Base-by-base conservation (phyloP, 768 basidiomycete species). In the Exidia glandulosa region DNA sequence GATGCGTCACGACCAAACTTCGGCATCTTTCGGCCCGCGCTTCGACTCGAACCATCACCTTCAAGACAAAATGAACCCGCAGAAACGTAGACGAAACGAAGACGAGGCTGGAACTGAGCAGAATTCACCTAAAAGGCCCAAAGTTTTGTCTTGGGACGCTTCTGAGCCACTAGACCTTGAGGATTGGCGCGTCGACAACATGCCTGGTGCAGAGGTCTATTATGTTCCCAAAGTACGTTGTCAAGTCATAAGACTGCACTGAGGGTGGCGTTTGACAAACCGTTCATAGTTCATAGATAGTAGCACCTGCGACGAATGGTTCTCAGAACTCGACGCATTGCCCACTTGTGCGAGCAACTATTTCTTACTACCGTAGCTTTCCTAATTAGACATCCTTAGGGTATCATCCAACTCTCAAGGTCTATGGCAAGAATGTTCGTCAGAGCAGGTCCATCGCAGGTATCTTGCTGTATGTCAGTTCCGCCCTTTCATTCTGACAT, bases 321-420 rank as follows among this genome's bases (percentile, higher is more conserved):
- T 72, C 57, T 58, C 69, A 4, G 67, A 71, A 29, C 64, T 77
- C 16, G 34, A 69, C 3, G 57, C 60, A 7, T 62, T 75, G 16
- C 67, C 71, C 10, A 71, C 71, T 1, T 76, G 74, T 75, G 48
- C 54, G 74, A 56, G 9, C 3, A 37, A n/a, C 59, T 47, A 31
- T 32, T 31, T 32, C 6, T 19, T 19, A 32, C 60, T 32, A 36
- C 36, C 9, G n/a, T 27, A 34, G 58, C 29, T 37, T n/a, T 3
- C 32, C 10, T 27, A 13, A 45, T 37, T 5, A 47, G n/a, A 25
- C 27, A 29, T 3, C 14, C 14, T 3, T 60, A 76, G 75, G 71
- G 70, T 71, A 77, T 58, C 73, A 73, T 55, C 76, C 76, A 0
- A 71, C 64, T 10, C 70, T 77, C 25, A 73, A 73, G 58, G 65